These are phyloP conservation scores for Mycena belliarum DNA, from an alignment of 768 basidiomycete species.

Conservation along the genomic window DNA sequence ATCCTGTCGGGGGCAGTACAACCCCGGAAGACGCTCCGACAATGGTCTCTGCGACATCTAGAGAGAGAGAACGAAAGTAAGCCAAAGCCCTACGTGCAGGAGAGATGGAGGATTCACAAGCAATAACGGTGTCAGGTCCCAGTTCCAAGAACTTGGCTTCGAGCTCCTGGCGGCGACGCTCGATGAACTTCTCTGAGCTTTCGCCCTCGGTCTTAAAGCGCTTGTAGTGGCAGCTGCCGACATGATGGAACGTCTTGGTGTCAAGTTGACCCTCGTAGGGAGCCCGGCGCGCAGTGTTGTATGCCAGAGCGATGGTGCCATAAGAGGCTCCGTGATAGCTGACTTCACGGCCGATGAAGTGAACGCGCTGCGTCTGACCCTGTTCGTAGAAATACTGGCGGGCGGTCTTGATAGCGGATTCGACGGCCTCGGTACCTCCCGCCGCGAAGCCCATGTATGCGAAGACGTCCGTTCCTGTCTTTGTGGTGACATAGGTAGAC, in stretches of 20 bases:
- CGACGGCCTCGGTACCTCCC: constrained; percentile 87
- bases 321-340: constrained; percentile 89
- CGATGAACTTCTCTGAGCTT: constrained; percentile 80
- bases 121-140: constrained; percentile 81
- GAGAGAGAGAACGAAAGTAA: neutral
- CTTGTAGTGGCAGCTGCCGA: constrained; percentile 83
- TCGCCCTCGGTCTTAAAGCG: constrained; percentile 72
- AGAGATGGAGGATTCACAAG: constrained; percentile 65
- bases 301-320: constrained; percentile 66
- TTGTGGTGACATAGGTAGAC: no score
- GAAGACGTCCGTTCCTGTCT: no score
- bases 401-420: constrained; percentile 78
- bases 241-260: constrained; percentile 72
- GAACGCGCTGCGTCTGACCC: constrained; percentile 66
- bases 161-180: constrained; percentile 74
- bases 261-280: constrained; percentile 72
- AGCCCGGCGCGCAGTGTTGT: constrained; percentile 65
- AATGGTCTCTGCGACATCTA: constrained; percentile 84
- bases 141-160: constrained; percentile 84
- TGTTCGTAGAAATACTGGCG: constrained; percentile 75
- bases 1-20: constrained; percentile 76
- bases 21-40: constrained; percentile 85
- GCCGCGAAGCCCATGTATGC: neutral
- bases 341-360: constrained; percentile 77
- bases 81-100: constrained; percentile 9